Conservation (phyloP, 225 moss, liverwort and hornwort species). For the Neckera pumila region DNA sequence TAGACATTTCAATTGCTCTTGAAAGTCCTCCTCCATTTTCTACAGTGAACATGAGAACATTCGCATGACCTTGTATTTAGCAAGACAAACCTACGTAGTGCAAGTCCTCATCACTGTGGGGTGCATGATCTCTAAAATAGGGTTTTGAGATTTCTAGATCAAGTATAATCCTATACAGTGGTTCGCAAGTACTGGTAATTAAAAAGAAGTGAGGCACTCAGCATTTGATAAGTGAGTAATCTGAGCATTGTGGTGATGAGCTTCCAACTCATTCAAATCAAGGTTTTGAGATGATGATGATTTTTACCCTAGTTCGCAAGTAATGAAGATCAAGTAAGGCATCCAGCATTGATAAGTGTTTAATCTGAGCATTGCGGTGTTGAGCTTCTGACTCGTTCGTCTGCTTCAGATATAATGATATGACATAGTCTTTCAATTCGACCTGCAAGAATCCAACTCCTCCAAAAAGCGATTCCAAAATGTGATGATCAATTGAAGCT, state of each 20-base stretch:
- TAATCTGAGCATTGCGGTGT: constrained; percentile 35
- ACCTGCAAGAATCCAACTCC: constrained; percentile 11
- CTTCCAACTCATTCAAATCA: background rate
- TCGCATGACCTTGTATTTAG: background rate
- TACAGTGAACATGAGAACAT: background rate
- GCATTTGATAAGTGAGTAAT: background rate
- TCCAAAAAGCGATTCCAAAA: background rate
- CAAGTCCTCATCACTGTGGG: background rate
- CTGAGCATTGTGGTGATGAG: background rate
- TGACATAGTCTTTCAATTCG: constrained; percentile 33
- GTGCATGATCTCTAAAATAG: background rate
- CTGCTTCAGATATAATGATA: constrained; percentile 12
- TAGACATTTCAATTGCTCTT: constrained; percentile 41
- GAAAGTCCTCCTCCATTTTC: constrained; percentile 72
- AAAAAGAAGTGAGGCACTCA: background rate
- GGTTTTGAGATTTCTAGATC: background rate
- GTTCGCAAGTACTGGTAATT: background rate
- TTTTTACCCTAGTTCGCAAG: constrained; percentile 33
- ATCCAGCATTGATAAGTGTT: constrained; percentile 63
- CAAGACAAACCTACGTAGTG: background rate
- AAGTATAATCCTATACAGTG: background rate
- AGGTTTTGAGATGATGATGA: background rate
- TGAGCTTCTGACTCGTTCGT: constrained; percentile 58
- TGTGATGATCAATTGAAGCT: background rate
- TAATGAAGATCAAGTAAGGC: constrained; percentile 59